Base-by-base conservation (phyloP, 2,329 filamentous ascomycete species). In the Sporothrix pallida region DNA sequence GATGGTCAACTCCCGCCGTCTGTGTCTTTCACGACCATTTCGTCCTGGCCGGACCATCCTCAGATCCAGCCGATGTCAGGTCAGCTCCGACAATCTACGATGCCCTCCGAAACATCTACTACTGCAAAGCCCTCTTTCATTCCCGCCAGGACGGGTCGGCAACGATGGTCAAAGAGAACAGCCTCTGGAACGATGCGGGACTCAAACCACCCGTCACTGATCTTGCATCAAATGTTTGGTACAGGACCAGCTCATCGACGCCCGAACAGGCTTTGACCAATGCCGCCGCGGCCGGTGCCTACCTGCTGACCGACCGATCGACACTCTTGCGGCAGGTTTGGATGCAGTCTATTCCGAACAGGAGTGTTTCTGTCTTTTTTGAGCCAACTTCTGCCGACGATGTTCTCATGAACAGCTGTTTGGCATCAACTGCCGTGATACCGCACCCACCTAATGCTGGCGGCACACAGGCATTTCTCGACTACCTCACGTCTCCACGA, bases 1-100 rank as follows among this genome's bases (percentile, higher is more conserved):
- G 60, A 3, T 63, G 60, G 60, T 63, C 60, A 23, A 44, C 15
- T 4, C 44, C 60, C 1, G 60, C 20, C 6, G 60, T 37, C 7
- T 63, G 60, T 23, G 60, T 63, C n/a, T 63, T 63, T 6, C 60
- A 63, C 3, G 60, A 63, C 9, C 60, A 63, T 37, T 63, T 63
- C 20, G 5, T 63, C 7, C n/a, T 63, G 1, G 60, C 15, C 7
- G 60, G 60, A 17, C 60, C 60, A 3, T 15, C 37, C 20, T 20
- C 7, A 15, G 60, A 63, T 26, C 37, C 60, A 1, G 60, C 60
- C 15, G n/a, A 46, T n/a, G n/a, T 46, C 1, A 3, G n/a, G 0
- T 63, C 17, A 4, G 37, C 60, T 6, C 15, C 37, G 12, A 20
- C 60, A 3, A 15, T 46, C 31, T 63, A 13, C 37, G 60, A 63